Percentiles rank a stretch among this genome's conserved stretches.
Evolutionary conservation across 225 moss, liverwort and hornwort species (phyloP).

Genomic region (Neckera pumila): DNA sequence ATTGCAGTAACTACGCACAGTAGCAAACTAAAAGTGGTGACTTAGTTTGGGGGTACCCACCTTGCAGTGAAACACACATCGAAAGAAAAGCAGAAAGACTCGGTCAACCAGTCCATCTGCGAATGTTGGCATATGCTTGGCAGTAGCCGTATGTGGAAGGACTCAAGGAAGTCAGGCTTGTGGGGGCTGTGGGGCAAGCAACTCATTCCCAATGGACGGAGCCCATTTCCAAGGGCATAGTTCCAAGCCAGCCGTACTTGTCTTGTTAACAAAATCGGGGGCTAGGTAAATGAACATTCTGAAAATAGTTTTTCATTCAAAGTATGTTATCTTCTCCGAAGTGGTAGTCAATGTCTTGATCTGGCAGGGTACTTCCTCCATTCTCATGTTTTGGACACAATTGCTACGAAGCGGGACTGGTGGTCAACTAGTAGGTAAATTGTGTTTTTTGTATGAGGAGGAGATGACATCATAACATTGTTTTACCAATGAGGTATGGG

Average conservation of each 20-base stretch:
- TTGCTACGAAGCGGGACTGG: not conserved
- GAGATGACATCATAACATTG: not conserved
- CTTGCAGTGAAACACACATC: too few species aligned
- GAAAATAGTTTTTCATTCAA: not conserved
- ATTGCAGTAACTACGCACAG: too few species aligned
- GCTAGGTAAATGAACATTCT: too few species aligned
- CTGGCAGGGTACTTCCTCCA: not conserved
- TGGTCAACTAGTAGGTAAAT: not conserved
- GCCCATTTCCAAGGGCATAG: too few species aligned
- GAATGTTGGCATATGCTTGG: not conserved
- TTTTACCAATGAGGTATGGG: not conserved
- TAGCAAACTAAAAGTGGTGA: not conserved
- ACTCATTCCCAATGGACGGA: not conserved
- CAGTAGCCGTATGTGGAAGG: not conserved
- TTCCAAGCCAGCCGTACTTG: rapidly evolving
- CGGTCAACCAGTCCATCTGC: not conserved
- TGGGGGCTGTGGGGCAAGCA: not conserved
- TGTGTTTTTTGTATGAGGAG: not conserved
- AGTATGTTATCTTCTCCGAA: not conserved
- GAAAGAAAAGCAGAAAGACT: not conserved
- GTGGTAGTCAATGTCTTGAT: not conserved
- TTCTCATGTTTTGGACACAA: not conserved
- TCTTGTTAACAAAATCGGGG: rapidly evolving
- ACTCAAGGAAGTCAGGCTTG: too few species aligned
- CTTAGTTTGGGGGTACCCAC: not conserved